These are phyloP conservation scores for Tolypocladium tundrense DNA, from an alignment of 2,329 filamentous ascomycete species.

Conservation along the genomic window DNA sequence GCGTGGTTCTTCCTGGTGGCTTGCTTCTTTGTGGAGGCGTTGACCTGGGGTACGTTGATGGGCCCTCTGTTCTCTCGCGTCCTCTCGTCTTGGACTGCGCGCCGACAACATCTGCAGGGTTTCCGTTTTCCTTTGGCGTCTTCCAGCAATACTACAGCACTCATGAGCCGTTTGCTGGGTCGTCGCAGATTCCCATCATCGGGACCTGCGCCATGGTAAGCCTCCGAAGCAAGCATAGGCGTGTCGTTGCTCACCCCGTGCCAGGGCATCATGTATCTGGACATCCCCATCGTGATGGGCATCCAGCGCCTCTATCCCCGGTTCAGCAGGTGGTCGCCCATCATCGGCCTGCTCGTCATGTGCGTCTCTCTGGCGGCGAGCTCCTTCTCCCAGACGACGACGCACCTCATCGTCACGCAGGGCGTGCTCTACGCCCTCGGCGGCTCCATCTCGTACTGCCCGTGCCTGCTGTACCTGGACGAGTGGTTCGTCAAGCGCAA, in stretches of 20 bases:
- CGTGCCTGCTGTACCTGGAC: constrained; percentile 47
- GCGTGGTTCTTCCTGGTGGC: constrained; percentile 23
- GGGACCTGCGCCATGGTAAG: constrained; percentile 51
- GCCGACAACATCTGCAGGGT: constrained; percentile 40
- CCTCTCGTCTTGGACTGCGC: not conserved
- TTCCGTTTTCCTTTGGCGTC: constrained; percentile 58
- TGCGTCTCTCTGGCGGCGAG: constrained; percentile 39
- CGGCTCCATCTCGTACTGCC: constrained; percentile 43
- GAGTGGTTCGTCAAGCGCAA: constrained; percentile 52
- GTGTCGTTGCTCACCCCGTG: not conserved
- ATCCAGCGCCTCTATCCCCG: constrained; percentile 32
- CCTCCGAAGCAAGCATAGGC: not conserved
- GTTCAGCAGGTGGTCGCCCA: constrained; percentile 29
- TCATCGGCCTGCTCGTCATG: constrained; percentile 38
- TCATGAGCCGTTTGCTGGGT: constrained; percentile 45
- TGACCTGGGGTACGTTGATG: constrained; percentile 20
- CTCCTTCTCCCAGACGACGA: constrained; percentile 41
- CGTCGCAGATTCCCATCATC: constrained; percentile 47
- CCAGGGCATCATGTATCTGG: constrained; percentile 46
- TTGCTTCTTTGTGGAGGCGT: constrained; percentile 20
- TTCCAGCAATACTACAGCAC: constrained; percentile 61
- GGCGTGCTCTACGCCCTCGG: constrained; percentile 52
- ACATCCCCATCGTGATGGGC: constrained; percentile 36
- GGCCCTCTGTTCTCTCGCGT: not conserved
- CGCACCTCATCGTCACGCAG: constrained; percentile 48